Evolutionary conservation across 2,329 filamentous ascomycete genomes (phyloP), one percentile per base, ranked within the genome.

Genomic region (Fusarium newnesense): DNA sequence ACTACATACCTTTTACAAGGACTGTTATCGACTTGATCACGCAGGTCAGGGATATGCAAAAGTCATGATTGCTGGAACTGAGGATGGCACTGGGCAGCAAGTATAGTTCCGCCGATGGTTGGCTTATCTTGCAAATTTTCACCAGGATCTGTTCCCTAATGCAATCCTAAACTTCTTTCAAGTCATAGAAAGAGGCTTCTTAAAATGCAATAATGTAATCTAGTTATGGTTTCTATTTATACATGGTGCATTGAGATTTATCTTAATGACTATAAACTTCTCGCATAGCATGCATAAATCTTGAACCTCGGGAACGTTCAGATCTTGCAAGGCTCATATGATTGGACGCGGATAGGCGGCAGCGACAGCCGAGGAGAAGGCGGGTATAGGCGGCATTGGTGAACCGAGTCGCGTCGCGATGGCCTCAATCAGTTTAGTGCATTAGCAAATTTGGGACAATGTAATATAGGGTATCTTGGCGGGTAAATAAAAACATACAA

Each of bases 11-110:
- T 0, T 84, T 84, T 64, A 74, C 72, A 60, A 69, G 82, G 19
- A 84, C 83, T 2, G 79, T 85, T 4, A 61, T 74, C 9, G 81
- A 84, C 47, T 76, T 84, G 7, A 72, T 83, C 9, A 60, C 61
- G 1, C 78, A 81, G 47, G 75, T 66, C 7, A 80, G 52, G n/a
- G 26, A 34, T 12, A 34, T 30, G 26, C 8, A 40, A 16, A 12
- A 12, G 8, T n/a, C 5, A 34, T 50, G 21, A 34, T 34, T 18
- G 7, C 24, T 7, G 5, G 8, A 21, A 32, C 19, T 47, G 9
- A 5, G n/a, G 16, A 43, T 9, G 9, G 40, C 5, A 24, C n/a
- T 24, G 9, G 6, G 36, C 7, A 37, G 36, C 9, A 18, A 11
- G 4, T 37, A 18, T 37, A 3, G 16, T 37, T 37, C 36, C 16